These are phyloP conservation scores for Aspergillus ostianus DNA, from an alignment of 495 filamentous ascomycete species.

Conservation along the genomic window DNA sequence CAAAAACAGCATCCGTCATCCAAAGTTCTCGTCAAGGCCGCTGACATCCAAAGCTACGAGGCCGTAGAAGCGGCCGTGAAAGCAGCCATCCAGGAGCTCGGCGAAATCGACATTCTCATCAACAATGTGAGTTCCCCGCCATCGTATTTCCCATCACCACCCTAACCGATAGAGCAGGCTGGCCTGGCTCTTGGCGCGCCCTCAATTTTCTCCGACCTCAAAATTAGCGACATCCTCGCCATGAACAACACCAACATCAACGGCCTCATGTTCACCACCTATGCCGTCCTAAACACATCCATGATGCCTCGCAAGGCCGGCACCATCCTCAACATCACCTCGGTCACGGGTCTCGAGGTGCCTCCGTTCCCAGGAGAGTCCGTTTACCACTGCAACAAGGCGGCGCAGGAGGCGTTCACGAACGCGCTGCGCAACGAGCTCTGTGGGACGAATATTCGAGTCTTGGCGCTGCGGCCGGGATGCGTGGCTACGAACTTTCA, in stretches of 20 bases:
- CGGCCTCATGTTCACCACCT: conserved; percentile 31
- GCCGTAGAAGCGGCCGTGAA: conserved; percentile 25
- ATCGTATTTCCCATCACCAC: not conserved
- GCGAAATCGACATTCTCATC: conserved; percentile 34
- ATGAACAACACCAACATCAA: conserved; percentile 37
- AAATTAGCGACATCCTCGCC: conserved; percentile 24
- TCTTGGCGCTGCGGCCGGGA: conserved; percentile 36
- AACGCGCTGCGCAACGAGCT: conserved; percentile 38
- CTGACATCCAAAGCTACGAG: conserved; percentile 27
- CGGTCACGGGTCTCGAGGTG: conserved; percentile 33
- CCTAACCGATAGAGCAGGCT: conserved; percentile 12
- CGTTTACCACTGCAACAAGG: conserved; percentile 42
- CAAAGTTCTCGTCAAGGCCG: conserved; percentile 18
- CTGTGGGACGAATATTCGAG: conserved; percentile 32
- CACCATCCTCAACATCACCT: conserved; percentile 39
- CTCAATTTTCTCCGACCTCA: conserved; percentile 24
- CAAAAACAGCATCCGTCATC: conserved; percentile 9
- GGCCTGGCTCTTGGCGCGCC: conserved; percentile 39
- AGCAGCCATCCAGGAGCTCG: conserved; percentile 17
- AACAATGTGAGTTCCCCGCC: conserved; percentile 26
- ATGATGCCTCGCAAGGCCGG: conserved; percentile 28
- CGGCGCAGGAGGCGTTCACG: conserved; percentile 36
- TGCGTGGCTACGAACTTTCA: conserved; percentile 41
- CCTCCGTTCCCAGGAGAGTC: conserved; percentile 38
- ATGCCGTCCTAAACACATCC: conserved; percentile 31